Base-by-base conservation (phyloP, 257 asterid genomes). In the Striga asiatica region DNA sequence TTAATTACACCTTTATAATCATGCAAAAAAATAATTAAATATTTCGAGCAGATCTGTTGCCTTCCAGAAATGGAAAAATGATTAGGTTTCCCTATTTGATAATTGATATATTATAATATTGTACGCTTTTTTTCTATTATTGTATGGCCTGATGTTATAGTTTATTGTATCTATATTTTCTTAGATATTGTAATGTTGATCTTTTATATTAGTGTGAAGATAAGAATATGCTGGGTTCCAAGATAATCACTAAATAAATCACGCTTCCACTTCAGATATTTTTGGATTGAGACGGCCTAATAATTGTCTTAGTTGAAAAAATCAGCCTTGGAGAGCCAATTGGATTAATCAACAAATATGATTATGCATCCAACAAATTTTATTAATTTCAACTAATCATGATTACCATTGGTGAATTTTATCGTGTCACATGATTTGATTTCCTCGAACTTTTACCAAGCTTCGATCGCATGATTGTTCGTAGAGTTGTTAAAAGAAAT, bases 51-150 rank as follows among this genome's bases (percentile, higher is more conserved):
- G 55, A 70, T 62, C 71, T 27, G 31, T 28, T 6, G 29, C 18
- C 45, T 66, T 24, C 80, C 67, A 35, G 47, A 62, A 62, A 25
- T 43, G 74, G 80, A 50, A 70, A 66, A 29, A 45, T 35, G 68
- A 54, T 58, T 59, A 59, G 56, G 76, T 58, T 14, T 7, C 9
- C 20, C 20, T 6, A 11, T 41, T 41, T 14, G 9, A 14, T 4
- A 9, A 16, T 47, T 14, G 9, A 14, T 4, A 9, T 17, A 31
- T 34, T 46, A 29, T 4, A 2, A 12, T 42, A 2, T 8, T 34
- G 2, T 51, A 6, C 5, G 1, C 8, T 29, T 29, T 29, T 0
- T 29, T 29, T 29, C 5, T 5, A 29, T 29, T 29, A 29, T 29
- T 29, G 11, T 19, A 13, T 31, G n/a, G n/a, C n/a, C 20, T 41